phyloP scores from a whole-genome alignment of 2,329 filamentous ascomycete genomes.

The Ophiocordyceps camponoti-saundersi region DNA sequence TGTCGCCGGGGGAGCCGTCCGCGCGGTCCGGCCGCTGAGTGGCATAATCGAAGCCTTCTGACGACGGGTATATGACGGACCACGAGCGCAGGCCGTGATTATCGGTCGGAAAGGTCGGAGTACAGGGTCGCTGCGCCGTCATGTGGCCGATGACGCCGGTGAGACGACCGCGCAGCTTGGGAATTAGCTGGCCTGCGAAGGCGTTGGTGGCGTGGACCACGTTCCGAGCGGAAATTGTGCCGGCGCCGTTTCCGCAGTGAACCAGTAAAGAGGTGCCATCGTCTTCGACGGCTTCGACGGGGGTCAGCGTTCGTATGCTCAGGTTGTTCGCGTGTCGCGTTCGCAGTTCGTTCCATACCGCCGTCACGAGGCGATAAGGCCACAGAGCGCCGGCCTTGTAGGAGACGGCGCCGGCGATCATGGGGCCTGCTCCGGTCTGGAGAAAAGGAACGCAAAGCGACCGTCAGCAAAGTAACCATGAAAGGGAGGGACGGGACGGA shows the following conservation, averaged over 20 bases:
- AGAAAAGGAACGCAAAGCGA: too few relatives aligned
- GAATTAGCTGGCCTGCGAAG: conserved; percentile 32
- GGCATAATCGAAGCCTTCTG: conserved; percentile 30
- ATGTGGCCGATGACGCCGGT: conserved; percentile 29
- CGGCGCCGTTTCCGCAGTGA: conserved; percentile 15
- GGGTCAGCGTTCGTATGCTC: conserved; percentile 20
- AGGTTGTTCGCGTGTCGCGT: conserved; percentile 13
- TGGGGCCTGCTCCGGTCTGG: conserved; percentile 17
- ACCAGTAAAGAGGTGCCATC: conserved; percentile 9
- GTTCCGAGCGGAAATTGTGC: conserved; percentile 25
- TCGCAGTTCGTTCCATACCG: conserved; percentile 25
- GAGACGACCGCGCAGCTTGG: conserved; percentile 26
- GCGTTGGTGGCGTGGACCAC: conserved; percentile 43
- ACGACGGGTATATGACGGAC: conserved; percentile 25
- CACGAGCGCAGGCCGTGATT: conserved; percentile 24
- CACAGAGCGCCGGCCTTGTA: conserved; percentile 31
- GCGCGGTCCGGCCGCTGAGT: conserved; percentile 23
- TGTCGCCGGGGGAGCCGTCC: conserved; percentile 18
- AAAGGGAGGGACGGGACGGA: neutral
- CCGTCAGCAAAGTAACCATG: too few relatives aligned
- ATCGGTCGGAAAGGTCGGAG: conserved; percentile 11
- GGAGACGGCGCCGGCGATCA: conserved; percentile 22
- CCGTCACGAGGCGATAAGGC: conserved; percentile 31
- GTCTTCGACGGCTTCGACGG: conserved; percentile 13
- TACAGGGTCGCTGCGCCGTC: conserved; percentile 27